These are phyloP conservation scores for Xylaria digitata DNA, from an alignment of 2,329 filamentous ascomycete species.

Conservation along the genomic window DNA sequence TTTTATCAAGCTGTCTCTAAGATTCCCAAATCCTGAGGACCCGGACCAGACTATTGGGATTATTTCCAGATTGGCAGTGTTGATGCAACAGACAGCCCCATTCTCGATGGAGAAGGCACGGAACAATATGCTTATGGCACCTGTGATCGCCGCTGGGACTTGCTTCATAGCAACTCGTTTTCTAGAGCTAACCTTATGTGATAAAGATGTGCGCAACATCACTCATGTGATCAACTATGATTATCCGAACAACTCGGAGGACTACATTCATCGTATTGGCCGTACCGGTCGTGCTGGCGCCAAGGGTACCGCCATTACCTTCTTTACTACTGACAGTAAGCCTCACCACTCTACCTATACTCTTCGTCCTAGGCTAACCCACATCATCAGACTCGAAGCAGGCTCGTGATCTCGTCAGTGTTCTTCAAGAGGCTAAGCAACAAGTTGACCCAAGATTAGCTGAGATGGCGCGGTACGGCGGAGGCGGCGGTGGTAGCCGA, in stretches of 20 bases:
- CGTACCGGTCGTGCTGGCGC: conserved; percentile 95
- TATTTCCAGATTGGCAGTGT: conserved; percentile 64
- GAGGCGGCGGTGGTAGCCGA: conserved; percentile 81
- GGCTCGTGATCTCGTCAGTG: conserved; percentile 93
- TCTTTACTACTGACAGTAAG: conserved; percentile 99
- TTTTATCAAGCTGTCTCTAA: conserved; percentile 73
- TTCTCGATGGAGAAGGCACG: conserved; percentile 65
- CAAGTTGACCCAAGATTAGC: conserved; percentile 94
- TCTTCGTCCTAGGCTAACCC: conserved; percentile 51
- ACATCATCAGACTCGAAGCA: conserved; percentile 79
- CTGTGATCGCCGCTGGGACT: conserved; percentile 68
- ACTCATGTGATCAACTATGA: conserved; percentile 99
- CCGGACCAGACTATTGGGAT: conserved; percentile 62
- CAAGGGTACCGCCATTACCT: conserved; percentile 94
- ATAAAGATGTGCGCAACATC: conserved; percentile 99
- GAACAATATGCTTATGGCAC: conserved; percentile 63
- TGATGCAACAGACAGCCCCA: conserved; percentile 71
- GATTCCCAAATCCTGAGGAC: conserved; percentile 68
- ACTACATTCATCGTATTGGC: conserved; percentile 97
- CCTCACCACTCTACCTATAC: conserved; percentile 1
- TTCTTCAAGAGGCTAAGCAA: conserved; percentile 97
- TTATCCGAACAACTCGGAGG: conserved; percentile 98
- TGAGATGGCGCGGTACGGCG: conserved; percentile 95
- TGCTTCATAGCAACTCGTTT: conserved; percentile 68
- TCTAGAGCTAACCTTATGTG: conserved; percentile 80